Base-by-base conservation (phyloP, 306 rosid genomes). In the Rubus idaeus region DNA sequence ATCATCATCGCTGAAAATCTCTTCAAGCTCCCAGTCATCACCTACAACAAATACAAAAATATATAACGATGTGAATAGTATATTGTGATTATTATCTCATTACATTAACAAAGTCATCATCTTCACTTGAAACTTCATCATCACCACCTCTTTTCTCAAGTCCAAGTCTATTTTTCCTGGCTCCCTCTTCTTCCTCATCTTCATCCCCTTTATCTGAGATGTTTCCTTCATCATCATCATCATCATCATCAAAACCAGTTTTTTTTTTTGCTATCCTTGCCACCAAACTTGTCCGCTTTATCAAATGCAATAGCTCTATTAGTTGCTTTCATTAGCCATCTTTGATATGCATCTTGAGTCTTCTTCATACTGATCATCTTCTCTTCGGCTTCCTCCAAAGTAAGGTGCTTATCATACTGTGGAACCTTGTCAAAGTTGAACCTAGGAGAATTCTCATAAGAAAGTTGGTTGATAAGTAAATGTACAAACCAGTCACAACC, bases 381-480 rank as follows among this genome's bases (percentile, higher is more conserved):
- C 87, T 94, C 98, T 81, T 94, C 98, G 13, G 98, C 98, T 89
- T 94, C 98, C 85, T 91, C 97, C 84, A 93, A 83, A 6, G 98
- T 93, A 79, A 91, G 86, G 78, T 93, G 98, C 82, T 90, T 94
- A 77, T 30, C 35, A 30, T 94, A 94, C 71, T 92, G 98, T 11
- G 95, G 91, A 76, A 92, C 95, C 88, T 94, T 94, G 84, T 92
- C 92, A 71, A 94, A 94, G 82, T 92, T 94, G 87, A 88, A 91
- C 98, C 35, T 30, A 30, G 35, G 35, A 30, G 35, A 30, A 30
- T 2, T 30, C 35, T 30, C 35, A 30, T 1, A 30, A 30, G 35
- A 30, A 30, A 30, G 35, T 30, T 30, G 35, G 35, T 30, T 30
- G 35, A 30, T 30, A 30, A 30, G 35, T 30, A 30, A 30, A 30